Evolutionary conservation across 768 basidiomycete genomes (phyloP), one percentile per base, ranked within the genome.

Genomic region (Candolleomyces aberdarensis): DNA sequence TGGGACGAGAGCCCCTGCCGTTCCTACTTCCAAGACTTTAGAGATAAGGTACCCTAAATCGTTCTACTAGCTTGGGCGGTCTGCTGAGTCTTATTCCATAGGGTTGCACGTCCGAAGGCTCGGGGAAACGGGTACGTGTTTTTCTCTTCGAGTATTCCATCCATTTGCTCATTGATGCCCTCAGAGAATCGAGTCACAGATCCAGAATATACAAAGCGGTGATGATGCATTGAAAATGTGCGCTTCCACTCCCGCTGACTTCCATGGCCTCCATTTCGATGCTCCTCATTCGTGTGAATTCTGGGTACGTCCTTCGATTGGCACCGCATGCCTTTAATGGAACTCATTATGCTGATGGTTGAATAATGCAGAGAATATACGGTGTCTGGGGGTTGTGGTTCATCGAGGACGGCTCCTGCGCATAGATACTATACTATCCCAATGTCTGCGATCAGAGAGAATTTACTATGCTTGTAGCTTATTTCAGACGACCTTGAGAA

Each of bases 51-150:
- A 40, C 17, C 2, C 20, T 19, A 41, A 11, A 3, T 43, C 1
- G 29, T 22, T 6, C 22, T 26, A 13, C 17, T 31, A 9, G 9
- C 32, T 54, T 17, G 13, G 13, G n/a, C 14, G 1, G 26, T 26
- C 26, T 26, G 3, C 26, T 26, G 26, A 26, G 15, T 15, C 54
- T 17, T 39, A 15, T 3, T 10, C 13, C 20, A 7, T 41, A 56
- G 54, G 54, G 54, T 7, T 56, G 54, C 20, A 56, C 54, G 11
- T 41, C 54, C 8, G 17, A 56, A 56, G 54, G 54, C 7, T 56
- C 54, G 5, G 54, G 54, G 14, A 56, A 39, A 31, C 26, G 54
- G 39, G 54, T 56, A 22, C 41, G 36, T 13, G 26, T 3, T 14
- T n/a, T 43, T 13, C 41, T 43, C 41, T 43, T n/a, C 13, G 11